phyloP scores from a whole-genome alignment of 805 yeast genomes.

The Zygoascus bituminiphila region DNA sequence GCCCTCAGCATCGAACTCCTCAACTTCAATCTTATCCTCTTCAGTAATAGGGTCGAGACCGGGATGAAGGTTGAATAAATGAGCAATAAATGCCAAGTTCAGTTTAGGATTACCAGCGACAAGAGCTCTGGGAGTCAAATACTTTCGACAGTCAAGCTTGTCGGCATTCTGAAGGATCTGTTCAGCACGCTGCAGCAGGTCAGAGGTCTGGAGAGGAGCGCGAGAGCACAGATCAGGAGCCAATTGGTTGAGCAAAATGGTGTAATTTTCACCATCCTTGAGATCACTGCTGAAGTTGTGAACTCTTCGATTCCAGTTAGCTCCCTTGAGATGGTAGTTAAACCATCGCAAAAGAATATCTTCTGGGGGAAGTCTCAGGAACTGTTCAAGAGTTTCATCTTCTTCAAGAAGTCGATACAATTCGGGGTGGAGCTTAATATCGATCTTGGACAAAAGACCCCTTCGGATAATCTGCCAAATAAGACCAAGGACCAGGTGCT shows the following conservation, averaged over 20 bases:
- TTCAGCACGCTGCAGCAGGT: conserved; percentile 76
- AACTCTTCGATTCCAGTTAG: conserved; percentile 82
- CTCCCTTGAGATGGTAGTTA: conserved; percentile 90
- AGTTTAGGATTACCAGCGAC: conserved; percentile 95
- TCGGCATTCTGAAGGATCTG: conserved; percentile 82
- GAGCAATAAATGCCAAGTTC: conserved; percentile 95
- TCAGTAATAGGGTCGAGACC: conserved; percentile 88
- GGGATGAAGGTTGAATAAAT: conserved; percentile 91
- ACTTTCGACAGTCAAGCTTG: conserved; percentile 84
- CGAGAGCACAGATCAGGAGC: conserved; percentile 76
- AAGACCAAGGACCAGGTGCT: conserved; percentile 87
- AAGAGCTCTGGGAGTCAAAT: conserved; percentile 84
- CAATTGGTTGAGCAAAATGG: conserved; percentile 80
- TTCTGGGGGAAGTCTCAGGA: conserved; percentile 94
- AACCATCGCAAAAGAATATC: conserved; percentile 96
- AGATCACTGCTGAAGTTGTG: conserved; percentile 81
- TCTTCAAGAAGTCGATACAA: conserved; percentile 89
- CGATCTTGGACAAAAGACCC: conserved; percentile 89
- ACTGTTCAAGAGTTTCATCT: conserved; percentile 95
- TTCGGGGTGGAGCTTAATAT: conserved; percentile 93
- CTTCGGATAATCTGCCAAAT: conserved; percentile 98
- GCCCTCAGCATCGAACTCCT: conserved; percentile 98
- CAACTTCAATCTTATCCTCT: conserved; percentile 91
- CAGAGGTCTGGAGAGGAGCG: conserved; percentile 70
- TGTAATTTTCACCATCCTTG: conserved; percentile 91